Evolutionary conservation across 1,139 yeast species (phyloP), one percentile per base, ranked within the genome.

Genomic region (Sugiyamaella pinicola): DNA sequence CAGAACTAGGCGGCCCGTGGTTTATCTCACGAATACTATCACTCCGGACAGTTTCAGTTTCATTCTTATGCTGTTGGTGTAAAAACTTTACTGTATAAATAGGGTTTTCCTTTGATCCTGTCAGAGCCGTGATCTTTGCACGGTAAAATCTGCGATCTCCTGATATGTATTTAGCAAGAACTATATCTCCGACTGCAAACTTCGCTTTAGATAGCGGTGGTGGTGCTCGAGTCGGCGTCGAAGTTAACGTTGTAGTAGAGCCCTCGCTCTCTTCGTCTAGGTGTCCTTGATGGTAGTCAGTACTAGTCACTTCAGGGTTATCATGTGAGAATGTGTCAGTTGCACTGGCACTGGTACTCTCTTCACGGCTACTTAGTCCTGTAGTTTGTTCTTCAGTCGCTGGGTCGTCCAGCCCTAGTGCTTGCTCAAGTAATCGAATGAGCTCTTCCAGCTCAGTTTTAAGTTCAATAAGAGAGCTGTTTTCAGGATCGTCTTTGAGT

Each of bases 391-490:
- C 34, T 43, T 40, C 40, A 37, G 15, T 42, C 19, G 35, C 10
- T 10, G 44, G 21, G n/a, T 12, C 21, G n/a, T 12, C 21, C 5
- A 24, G 24, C 18, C 48, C 58, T 24, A 56, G 58, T 10, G 61
- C 61, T 47, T 57, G 51, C 34, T 57, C 52, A n/a, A 71, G 53
- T 33, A 72, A 59, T 2, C 55, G 52, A 19, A 72, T 62, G 39
- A 72, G 56, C 35, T 70, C 74, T 6, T 52, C 45, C 12, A 72
- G 63, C 60, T 72, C 75, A 3, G 55, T 55, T 48, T 65, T 64
- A 43, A 72, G 63, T 8, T 62, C 65, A 38, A 61, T 38, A 10
- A 72, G 59, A 10, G 69, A 59, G 29, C 61, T 64, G 53, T 71
- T 69, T 9, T 59, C 63, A 1, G 74, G 73, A 40, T 65, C 68